Evolutionary conservation across 495 filamentous ascomycete genomes (phyloP).

Genomic region (Rhypophila decipiens): DNA sequence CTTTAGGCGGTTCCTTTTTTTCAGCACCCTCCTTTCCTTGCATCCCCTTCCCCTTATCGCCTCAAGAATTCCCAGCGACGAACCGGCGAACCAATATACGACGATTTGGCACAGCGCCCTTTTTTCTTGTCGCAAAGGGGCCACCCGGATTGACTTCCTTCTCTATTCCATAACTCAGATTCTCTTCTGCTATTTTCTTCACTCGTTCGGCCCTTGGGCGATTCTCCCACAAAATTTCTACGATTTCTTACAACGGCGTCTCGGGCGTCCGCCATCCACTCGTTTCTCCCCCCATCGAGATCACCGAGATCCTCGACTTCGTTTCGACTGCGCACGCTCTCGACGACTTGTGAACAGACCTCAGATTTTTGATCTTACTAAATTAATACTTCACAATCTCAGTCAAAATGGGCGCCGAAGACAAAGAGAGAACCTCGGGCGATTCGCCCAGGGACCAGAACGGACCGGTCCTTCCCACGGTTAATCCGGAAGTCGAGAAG

Average conservation of each 20-base stretch:
- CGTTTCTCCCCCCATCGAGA: conserved; percentile 12
- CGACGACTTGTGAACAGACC: background rate
- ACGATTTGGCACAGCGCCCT: too few species aligned
- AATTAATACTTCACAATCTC: background rate
- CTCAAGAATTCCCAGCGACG: too few species aligned
- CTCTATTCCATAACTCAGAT: too few species aligned
- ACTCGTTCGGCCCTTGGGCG: too few species aligned
- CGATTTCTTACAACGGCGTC: conserved; percentile 15
- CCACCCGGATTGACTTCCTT: too few species aligned
- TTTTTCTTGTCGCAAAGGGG: too few species aligned
- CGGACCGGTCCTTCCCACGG: conserved; percentile 66
- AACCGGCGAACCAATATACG: too few species aligned
- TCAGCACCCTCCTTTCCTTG: too few species aligned
- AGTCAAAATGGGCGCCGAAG: conserved; percentile 46
- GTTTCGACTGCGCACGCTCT: background rate
- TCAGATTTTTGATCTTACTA: conserved; percentile 1
- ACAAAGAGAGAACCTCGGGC: conserved; percentile 75
- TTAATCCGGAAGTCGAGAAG: conserved; percentile 68
- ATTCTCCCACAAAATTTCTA: too few species aligned
- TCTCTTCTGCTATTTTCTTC: too few species aligned
- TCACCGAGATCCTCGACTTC: background rate
- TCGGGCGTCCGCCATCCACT: conserved; percentile 31
- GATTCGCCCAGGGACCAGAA: conserved; percentile 55
- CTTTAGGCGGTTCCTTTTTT: too few species aligned
- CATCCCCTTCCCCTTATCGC: too few species aligned